Evolutionary conservation across 2,329 filamentous ascomycete species (phyloP).

Genomic region (Botrytis sinoallii): DNA sequence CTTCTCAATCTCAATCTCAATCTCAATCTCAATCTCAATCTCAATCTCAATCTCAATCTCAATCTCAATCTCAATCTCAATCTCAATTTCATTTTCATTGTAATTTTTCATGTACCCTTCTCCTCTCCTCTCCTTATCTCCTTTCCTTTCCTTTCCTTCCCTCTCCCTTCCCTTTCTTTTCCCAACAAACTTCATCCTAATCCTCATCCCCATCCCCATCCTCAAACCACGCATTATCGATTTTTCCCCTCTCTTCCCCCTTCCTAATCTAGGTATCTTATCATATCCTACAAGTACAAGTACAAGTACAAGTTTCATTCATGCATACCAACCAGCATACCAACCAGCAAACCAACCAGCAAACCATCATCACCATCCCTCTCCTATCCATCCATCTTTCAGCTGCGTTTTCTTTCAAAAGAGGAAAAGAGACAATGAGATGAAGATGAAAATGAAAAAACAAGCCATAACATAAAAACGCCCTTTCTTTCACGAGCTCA

Average conservation of each 20-base stretch:
- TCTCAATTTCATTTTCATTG: not conserved
- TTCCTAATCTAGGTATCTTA: slow-evolving; percentile 6
- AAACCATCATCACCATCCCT: not conserved
- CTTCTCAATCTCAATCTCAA: too few species aligned
- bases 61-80: too few species aligned
- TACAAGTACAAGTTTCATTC: not conserved
- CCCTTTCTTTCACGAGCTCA: not conserved
- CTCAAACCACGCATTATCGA: not conserved
- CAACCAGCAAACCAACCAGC: not conserved
- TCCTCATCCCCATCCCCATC: not conserved
- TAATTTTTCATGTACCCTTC: not conserved
- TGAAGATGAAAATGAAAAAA: too few species aligned
- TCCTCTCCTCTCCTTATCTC: not conserved
- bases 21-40: too few species aligned
- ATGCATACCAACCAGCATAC: not conserved
- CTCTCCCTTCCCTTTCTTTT: not conserved
- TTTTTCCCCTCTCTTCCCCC: not conserved
- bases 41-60: too few species aligned
- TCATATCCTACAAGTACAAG: slow-evolving; percentile 1
- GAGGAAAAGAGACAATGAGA: not conserved
- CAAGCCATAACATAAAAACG: not conserved
- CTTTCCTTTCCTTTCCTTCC: not conserved
- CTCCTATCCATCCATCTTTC: not conserved
- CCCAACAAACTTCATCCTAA: not conserved
- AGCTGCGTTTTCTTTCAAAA: not conserved